These are phyloP conservation scores for Solanum hybrid DNA, from an alignment of 305 asterid species.

Conservation along the genomic window DNA sequence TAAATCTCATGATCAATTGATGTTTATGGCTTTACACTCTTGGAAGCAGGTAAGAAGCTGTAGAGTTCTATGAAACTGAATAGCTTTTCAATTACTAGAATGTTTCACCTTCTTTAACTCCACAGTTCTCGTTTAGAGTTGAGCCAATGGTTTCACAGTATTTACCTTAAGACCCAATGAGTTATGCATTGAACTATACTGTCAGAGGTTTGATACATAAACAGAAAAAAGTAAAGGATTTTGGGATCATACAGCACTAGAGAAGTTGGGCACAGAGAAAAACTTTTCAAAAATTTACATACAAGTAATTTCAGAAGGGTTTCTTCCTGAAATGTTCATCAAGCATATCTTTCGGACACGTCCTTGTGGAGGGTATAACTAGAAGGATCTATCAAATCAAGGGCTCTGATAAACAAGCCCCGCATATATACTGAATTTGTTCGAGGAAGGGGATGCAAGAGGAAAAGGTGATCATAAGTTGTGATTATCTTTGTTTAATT, in stretches of 20 bases:
- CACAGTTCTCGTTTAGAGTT: background rate
- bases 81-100: constrained; percentile 1
- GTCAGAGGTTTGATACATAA: background rate
- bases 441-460: background rate
- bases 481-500: background rate
- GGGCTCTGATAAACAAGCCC: background rate
- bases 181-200: background rate
- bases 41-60: background rate
- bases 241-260: background rate
- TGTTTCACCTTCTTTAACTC: background rate
- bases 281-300: background rate
- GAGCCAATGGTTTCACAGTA: background rate
- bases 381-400: background rate
- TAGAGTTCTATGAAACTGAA: background rate
- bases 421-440: background rate
- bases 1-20: constrained; percentile 1
- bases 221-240: background rate
- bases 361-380: background rate
- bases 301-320: background rate
- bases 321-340: background rate
- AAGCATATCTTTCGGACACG: background rate
- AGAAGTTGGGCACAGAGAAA: background rate
- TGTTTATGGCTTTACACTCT: background rate
- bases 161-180: background rate
- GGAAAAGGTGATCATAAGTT: background rate